These are phyloP conservation scores for Carpinus viminea DNA, from an alignment of 306 rosid species.

Conservation along the genomic window DNA sequence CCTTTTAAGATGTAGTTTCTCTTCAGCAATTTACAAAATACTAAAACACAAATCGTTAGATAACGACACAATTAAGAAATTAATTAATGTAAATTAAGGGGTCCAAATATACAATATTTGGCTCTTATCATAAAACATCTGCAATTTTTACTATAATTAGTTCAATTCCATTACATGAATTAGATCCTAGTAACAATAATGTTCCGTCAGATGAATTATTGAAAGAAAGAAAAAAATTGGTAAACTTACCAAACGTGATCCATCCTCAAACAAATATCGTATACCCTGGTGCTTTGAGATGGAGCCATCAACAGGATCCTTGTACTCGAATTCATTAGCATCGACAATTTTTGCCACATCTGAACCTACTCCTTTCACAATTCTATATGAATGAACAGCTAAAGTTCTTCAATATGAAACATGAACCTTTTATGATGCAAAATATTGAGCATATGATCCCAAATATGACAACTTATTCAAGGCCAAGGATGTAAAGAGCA, in stretches of 20 bases:
- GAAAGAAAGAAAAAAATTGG: not conserved
- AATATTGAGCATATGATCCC: conserved; percentile 14
- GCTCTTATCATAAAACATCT: not conserved
- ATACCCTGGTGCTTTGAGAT: conserved; percentile 94
- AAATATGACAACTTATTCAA: not conserved
- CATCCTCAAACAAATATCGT: conserved; percentile 95
- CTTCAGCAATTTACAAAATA: no score
- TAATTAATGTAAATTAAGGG: no score
- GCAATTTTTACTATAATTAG: not conserved
- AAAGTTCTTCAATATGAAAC: not conserved
- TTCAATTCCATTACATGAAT: no score
- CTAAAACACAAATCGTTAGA: no score
- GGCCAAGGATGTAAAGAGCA: not conserved
- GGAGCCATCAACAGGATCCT: conserved; percentile 93
- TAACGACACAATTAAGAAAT: no score
- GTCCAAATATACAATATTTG: no score
- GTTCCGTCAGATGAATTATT: conserved; percentile 11
- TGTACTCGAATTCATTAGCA: conserved; percentile 94
- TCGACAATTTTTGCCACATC: conserved; percentile 75
- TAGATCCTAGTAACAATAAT: not conserved
- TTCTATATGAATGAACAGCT: conserved; percentile 40
- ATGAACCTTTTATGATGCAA: not conserved
- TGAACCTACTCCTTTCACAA: conserved; percentile 59
- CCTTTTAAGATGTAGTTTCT: no score
- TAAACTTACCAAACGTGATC: conserved; percentile 89